Percentiles rank a stretch among this genome's conserved stretches.
phyloP scores from a whole-genome alignment of 192 early-diverging fungal species.

The Pilaira anomala region DNA sequence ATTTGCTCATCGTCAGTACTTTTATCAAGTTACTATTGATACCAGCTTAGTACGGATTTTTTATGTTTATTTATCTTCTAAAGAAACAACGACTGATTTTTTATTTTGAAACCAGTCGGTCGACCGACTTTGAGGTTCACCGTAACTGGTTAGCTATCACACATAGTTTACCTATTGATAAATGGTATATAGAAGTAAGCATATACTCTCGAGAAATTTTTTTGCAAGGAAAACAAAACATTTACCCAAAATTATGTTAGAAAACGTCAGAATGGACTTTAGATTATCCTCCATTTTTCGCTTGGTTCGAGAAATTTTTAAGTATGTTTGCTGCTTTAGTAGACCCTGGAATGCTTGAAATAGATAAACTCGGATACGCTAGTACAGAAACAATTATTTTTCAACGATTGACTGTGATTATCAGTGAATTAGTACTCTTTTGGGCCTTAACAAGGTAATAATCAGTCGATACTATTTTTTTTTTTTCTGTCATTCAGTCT shows the following conservation, averaged over 20 bases:
- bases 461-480: not conserved
- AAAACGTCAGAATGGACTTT: slow-evolving; percentile 88
- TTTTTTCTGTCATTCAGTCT: slow-evolving; percentile 6
- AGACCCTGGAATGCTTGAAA: slow-evolving; percentile 75
- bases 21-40: slow-evolving; percentile 42
- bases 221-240: too few relatives aligned
- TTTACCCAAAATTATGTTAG: slow-evolving; percentile 31
- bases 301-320: slow-evolving; percentile 88
- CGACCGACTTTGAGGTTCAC: slow-evolving; percentile 99
- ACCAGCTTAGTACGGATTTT: slow-evolving; percentile 28
- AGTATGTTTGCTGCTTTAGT: slow-evolving; percentile 49
- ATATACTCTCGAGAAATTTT: not conserved
- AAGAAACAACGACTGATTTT: not conserved
- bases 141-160: slow-evolving; percentile 97
- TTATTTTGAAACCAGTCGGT: slow-evolving; percentile 49
- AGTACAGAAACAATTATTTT: slow-evolving; percentile 69
- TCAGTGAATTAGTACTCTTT: slow-evolving; percentile 77
- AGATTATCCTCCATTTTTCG: slow-evolving; percentile 98
- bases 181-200: slow-evolving; percentile 88
- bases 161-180: slow-evolving; percentile 66
- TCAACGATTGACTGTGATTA: slow-evolving; percentile 80
- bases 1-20: slow-evolving; percentile 46
- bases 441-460: slow-evolving; percentile 57
- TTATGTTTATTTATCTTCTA: not conserved
- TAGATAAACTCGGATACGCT: slow-evolving; percentile 67